Percentiles rank a stretch among this genome's conserved stretches.
Evolutionary conservation across 306 rosid species (phyloP).

Genomic region (Dalbergia cochinchinensis): DNA sequence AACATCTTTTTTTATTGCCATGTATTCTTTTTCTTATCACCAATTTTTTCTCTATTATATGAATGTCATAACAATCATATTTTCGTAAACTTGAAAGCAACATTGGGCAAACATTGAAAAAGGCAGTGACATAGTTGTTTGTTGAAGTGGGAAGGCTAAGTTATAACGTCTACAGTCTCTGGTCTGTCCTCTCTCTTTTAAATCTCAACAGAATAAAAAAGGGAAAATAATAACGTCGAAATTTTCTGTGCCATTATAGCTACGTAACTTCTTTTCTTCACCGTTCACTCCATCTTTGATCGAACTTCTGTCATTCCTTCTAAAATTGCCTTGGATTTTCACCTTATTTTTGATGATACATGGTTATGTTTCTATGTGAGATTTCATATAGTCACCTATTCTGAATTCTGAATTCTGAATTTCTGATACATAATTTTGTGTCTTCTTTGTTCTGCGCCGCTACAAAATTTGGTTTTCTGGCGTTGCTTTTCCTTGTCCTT

Average conservation of each 20-base stretch:
- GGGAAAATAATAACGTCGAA: background rate
- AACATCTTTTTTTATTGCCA: background rate
- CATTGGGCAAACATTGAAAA: conserved; percentile 47
- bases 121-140: conserved; percentile 27
- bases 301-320: conserved; percentile 7
- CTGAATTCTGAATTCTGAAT: background rate
- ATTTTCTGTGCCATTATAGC: conserved; percentile 34
- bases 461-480: background rate
- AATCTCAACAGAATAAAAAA: background rate
- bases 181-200: conserved; percentile 16
- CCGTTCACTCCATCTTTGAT: background rate
- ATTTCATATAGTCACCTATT: conserved; percentile 1
- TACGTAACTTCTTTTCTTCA: conserved; percentile 13
- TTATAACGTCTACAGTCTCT: conserved; percentile 28
- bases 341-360: background rate
- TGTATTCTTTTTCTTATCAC: background rate
- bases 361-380: background rate
- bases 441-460: background rate
- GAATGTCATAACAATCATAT: background rate
- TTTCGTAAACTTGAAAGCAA: conserved; percentile 25
- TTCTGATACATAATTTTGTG: background rate
- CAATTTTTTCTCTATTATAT: background rate
- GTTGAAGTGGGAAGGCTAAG: conserved; percentile 49
- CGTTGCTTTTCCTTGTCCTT: conserved; percentile 12
- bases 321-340: background rate